Conservation (phyloP, 164 flowering plant species). For the Liriodendron chinense region DNA sequence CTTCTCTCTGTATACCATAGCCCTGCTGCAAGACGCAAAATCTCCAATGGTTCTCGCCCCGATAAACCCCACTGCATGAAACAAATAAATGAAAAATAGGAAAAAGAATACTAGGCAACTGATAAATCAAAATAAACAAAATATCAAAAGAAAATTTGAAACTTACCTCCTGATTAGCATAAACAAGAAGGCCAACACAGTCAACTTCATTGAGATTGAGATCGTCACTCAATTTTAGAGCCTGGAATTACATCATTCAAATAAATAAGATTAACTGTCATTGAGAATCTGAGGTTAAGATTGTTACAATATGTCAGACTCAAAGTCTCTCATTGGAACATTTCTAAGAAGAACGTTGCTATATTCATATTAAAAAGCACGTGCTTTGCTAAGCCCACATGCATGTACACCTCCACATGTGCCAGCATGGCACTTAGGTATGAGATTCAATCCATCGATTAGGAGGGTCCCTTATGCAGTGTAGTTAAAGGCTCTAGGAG, state of each 20-base stretch:
- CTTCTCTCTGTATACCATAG: conserved; percentile 98
- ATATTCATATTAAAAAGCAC: background rate
- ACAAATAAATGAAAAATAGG: background rate
- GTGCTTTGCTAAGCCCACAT: background rate
- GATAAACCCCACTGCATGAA: conserved; percentile 72
- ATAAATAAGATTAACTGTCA: background rate
- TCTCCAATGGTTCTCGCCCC: conserved; percentile 85
- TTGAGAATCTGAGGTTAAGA: background rate
- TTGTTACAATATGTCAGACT: background rate
- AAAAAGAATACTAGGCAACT: background rate
- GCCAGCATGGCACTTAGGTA: too few species aligned
- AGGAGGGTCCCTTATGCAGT: too few species aligned
- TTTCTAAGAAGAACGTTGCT: background rate
- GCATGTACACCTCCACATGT: background rate
- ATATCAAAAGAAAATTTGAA: background rate
- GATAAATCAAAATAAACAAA: background rate
- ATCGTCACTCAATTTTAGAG: conserved; percentile 85
- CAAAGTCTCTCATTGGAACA: background rate
- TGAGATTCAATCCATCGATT: too few species aligned
- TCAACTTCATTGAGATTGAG: conserved; percentile 94
- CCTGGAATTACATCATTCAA: conserved; percentile 33
- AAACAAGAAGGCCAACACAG: conserved; percentile 74
- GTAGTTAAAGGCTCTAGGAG: too few species aligned
- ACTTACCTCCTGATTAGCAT: conserved; percentile 89
- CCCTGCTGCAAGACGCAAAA: conserved; percentile 87